Evolutionary conservation across 1,139 yeast species (phyloP), one percentile per base, ranked within the genome.

Genomic region (Debaryomyces psychrophilus): DNA sequence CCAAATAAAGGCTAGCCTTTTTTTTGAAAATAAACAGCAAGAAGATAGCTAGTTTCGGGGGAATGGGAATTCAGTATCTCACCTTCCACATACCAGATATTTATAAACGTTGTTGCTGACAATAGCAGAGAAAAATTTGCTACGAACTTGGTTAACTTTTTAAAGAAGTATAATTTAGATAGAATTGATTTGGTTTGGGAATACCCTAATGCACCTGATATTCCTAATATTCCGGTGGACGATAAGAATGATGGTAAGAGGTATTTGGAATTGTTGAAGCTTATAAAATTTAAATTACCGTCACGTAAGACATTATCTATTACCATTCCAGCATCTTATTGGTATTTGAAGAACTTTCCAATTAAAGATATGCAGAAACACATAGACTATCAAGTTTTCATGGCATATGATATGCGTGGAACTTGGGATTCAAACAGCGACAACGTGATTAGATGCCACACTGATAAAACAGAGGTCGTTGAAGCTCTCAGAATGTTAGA

Each of bases 121-220:
- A 38, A 48, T 4, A 49, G 50, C 20, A 50, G 54, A 34, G 46
- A 53, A 12, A 48, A 37, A 12, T 56, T 59, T 37, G 59, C 60
- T 3, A 46, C 47, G 12, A 53, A 51, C 36, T 39, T 58, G 14
- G 53, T 50, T 12, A 28, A 43, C 2, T 54, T 58, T 45, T 37
- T 56, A n/a, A 45, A 44, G 1, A 38, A 45, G 27, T 38, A 58
- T 35, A 45, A 47, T 12, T 53, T 59, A 43, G 62, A 59, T 50
- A 62, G 62, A n/a, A 48, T 58, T 34, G 56, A 59, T 42, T 48
- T 59, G 4, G 62, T 59, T 46, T 59, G 63, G 62, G 62, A 59
- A 48, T 59, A 53, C 35, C 63, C 63, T 28, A 51, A 51, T 14
- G 50, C 50, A 14, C 37, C 48, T 9, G 52, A 39, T 27, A 39